Conservation (phyloP, 2,329 filamentous ascomycete species). For the Daldinia sp. region DNA sequence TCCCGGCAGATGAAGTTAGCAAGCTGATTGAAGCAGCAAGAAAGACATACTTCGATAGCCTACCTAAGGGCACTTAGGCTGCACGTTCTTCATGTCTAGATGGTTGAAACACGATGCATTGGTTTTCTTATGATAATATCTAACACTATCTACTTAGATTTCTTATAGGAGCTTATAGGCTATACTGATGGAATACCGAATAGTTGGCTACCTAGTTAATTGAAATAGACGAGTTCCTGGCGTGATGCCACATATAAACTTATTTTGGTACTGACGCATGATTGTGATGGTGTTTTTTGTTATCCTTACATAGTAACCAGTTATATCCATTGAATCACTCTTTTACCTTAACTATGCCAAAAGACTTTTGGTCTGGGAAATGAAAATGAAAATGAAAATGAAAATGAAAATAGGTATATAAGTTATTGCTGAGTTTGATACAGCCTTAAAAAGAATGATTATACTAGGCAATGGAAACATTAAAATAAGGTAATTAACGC, state of each 20-base stretch:
- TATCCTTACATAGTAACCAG: background rate
- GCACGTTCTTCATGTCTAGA: background rate
- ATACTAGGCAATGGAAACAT: no score
- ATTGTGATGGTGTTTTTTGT: background rate
- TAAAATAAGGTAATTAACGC: no score
- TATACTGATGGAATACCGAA: background rate
- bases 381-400: no score
- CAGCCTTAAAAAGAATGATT: no score
- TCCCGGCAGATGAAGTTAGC: constrained; percentile 65
- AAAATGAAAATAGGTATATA: no score
- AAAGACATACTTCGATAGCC: constrained; percentile 53
- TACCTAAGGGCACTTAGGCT: constrained; percentile 21
- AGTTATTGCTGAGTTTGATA: no score
- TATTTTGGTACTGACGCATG: background rate
- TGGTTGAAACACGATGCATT: background rate
- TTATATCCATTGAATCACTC: no score
- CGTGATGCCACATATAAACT: background rate
- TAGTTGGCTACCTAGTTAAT: background rate
- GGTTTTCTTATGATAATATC: background rate
- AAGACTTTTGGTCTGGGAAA: no score
- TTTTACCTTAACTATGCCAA: no score
- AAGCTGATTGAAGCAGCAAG: constrained; percentile 63
- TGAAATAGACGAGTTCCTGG: background rate
- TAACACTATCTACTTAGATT: background rate
- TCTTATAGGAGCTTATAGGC: background rate